Percentiles rank a stretch among this genome's conserved stretches.
These are phyloP conservation scores for Saposhnikovia divaricata DNA, from an alignment of 129 eudicot genomes.

Conservation along the genomic window DNA sequence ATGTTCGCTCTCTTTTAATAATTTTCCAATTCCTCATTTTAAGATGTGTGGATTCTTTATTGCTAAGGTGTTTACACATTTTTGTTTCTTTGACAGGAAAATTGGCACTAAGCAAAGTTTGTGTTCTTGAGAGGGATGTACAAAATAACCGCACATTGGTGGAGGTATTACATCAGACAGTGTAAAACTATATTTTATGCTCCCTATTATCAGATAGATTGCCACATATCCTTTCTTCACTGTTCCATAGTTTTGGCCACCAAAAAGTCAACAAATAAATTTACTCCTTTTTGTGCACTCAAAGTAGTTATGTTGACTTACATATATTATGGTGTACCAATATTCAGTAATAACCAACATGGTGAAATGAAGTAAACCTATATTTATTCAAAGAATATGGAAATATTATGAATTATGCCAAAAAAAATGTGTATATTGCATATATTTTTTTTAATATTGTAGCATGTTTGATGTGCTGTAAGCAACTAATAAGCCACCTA, in stretches of 20 bases:
- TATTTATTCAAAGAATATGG: neutral
- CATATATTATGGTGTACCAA: neutral
- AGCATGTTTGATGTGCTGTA: neutral
- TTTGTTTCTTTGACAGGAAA: slow-evolving; percentile 45
- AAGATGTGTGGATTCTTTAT: neutral
- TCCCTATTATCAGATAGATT: neutral
- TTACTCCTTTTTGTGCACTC: neutral
- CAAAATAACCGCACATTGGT: slow-evolving; percentile 54
- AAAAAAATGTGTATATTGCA: neutral
- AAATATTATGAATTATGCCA: neutral
- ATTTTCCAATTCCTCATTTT: neutral
- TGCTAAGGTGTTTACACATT: slow-evolving; percentile 10
- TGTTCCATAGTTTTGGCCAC: neutral
- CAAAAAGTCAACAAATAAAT: neutral
- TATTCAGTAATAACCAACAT: neutral
- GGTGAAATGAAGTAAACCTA: neutral
- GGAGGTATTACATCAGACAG: slow-evolving; percentile 38
- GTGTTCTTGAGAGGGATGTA: slow-evolving; percentile 67
- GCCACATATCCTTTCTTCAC: neutral
- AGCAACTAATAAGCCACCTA: neutral
- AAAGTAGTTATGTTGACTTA: neutral
- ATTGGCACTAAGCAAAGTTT: slow-evolving; percentile 83
- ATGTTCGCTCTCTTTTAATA: neutral
- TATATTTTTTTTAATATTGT: neutral
- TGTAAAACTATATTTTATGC: neutral